Conservation (phyloP, 2,329 filamentous ascomycete species). For the Penicillium sp. region DNA sequence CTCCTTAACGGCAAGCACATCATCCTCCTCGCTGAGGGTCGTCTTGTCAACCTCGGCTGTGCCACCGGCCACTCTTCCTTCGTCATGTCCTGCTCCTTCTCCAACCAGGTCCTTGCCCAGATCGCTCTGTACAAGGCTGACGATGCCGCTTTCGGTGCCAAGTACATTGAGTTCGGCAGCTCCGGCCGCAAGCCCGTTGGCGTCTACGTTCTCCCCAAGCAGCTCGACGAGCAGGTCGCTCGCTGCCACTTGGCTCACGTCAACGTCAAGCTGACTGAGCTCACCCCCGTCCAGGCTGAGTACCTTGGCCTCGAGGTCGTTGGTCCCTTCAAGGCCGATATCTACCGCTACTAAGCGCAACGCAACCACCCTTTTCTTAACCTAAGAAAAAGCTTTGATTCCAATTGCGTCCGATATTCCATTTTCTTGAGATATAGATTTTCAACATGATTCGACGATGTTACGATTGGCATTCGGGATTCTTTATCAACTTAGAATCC, state of each 20-base stretch:
- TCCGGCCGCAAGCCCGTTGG: conserved; percentile 84
- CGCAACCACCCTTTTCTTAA: conserved; percentile 8
- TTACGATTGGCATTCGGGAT: conserved; percentile 56
- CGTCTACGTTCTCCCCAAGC: conserved; percentile 98
- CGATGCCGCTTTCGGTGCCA: conserved; percentile 82
- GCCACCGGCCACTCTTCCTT: conserved; percentile 99
- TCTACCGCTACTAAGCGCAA: conserved; percentile 65
- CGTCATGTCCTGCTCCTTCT: conserved; percentile 99
- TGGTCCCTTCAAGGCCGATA: conserved; percentile 93
- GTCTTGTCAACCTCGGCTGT: conserved; percentile 98
- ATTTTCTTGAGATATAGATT: conserved; percentile 39
- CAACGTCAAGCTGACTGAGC: conserved; percentile 88
- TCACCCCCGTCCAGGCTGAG: conserved; percentile 84
- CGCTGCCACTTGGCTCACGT: conserved; percentile 88
- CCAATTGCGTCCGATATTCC: conserved; percentile 33
- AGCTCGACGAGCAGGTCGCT: conserved; percentile 97
- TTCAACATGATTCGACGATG: conserved; percentile 62
- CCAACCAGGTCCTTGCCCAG: conserved; percentile 99
- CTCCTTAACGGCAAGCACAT: conserved; percentile 94
- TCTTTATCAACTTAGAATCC: conserved; percentile 42
- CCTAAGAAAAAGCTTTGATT: conserved; percentile 2
- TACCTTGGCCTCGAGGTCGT: conserved; percentile 84
- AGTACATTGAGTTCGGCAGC: conserved; percentile 96
- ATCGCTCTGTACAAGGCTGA: conserved; percentile 96
- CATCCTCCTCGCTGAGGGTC: conserved; percentile 97